Evolutionary conservation across 2,329 filamentous ascomycete species (phyloP).

Genomic region (Diaporthe ilicicola): DNA sequence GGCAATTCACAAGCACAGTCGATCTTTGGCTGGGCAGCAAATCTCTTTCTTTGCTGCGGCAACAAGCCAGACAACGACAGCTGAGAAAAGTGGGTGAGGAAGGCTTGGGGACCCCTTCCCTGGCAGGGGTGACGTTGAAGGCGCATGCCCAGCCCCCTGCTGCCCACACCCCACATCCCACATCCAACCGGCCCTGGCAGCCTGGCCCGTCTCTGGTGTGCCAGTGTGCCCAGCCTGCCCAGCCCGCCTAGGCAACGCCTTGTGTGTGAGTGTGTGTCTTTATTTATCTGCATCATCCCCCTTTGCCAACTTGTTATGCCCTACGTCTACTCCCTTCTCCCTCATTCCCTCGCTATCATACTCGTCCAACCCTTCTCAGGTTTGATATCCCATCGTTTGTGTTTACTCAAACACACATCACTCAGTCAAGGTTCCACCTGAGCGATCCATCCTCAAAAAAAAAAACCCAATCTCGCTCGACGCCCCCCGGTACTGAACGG

Average conservation of each 20-base stretch:
- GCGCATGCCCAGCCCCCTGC: constrained; percentile 6
- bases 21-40: constrained; percentile 28
- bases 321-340: background rate
- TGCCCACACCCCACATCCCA: constrained; percentile 11
- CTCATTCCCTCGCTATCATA: constrained; percentile 19
- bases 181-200: background rate
- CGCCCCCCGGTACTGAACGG: background rate
- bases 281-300: constrained; percentile 28
- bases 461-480: background rate
- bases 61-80: constrained; percentile 22
- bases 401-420: background rate
- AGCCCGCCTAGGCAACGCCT: constrained; percentile 17
- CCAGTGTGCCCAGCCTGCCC: background rate
- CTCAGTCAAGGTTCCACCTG: background rate
- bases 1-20: constrained; percentile 23
- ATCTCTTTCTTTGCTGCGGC: constrained; percentile 25
- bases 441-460: background rate
- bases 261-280: background rate
- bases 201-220: background rate
- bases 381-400: constrained; percentile 24
- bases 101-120: constrained; percentile 22
- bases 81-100: constrained; percentile 22
- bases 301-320: background rate
- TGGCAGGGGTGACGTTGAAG: constrained; percentile 27
- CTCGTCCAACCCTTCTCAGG: background rate